Evolutionary conservation across 768 basidiomycete genomes (phyloP), one percentile per base, ranked within the genome.

Genomic region (Tricholoma matsutake): DNA sequence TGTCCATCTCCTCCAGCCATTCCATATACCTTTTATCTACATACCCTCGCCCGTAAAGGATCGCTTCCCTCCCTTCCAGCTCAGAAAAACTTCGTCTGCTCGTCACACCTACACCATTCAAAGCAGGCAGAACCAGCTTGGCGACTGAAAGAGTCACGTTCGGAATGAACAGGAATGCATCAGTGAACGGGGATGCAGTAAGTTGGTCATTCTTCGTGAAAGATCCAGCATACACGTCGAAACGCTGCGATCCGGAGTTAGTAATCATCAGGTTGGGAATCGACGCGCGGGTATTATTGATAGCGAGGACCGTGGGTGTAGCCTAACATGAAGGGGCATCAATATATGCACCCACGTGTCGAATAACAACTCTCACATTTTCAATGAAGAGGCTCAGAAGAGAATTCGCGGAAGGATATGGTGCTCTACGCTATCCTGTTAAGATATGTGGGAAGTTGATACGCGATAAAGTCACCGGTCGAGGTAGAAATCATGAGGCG

Each of bases 141-240:
- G 87, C 90, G 32, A 83, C 69, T 25, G 73, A 69, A 14, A 83
- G 71, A 0, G 81, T 70, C 35, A 92, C 76, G 47, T 81, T 74
- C 5, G 86, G 73, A 59, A 92, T 80, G 72, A 79, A 92, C 20
- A 82, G 62, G 77, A 91, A 90, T 8, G 76, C 61, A 67, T 92
- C 85, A 0, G 75, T 71, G 68, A 89, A 94, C 0, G 92, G 90
- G 6, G 83, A 86, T 1, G 83, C 83, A 0, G 89, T 89, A 49
- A 93, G 80, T 65, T 92, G 87, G 71, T 94, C 91, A 69, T 93
- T 90, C 71, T 85, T 85, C 31, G 87, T 88, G 75, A 94, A 94
- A 2, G 84, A 67, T 1, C 92, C 92, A 1, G 79, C 65, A 67
- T 84, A 86, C 55, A 92, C 71, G 65, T 89, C 82, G 73, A 85